Conservation (phyloP, 2,329 filamentous ascomycete genomes). For the Calonectria montana region DNA sequence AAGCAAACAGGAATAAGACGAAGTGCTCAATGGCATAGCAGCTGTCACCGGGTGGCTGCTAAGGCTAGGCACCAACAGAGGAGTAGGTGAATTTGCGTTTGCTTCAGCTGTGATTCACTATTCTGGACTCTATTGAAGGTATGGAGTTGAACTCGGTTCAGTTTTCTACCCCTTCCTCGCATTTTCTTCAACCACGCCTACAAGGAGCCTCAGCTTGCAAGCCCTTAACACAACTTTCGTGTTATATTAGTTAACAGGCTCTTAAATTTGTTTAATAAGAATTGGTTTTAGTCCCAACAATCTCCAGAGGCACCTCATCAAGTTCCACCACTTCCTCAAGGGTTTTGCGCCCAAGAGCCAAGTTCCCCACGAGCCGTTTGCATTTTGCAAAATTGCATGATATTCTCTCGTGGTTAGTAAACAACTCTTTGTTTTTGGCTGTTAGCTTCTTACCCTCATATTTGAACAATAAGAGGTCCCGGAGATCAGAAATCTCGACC, state of each 20-base stretch:
- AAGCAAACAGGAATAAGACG: background rate
- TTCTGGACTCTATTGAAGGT: background rate
- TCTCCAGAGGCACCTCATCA: background rate
- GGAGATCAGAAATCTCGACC: background rate
- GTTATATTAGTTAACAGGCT: no score
- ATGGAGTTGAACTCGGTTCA: background rate
- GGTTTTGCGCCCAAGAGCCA: background rate
- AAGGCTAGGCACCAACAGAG: background rate
- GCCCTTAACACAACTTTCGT: no score
- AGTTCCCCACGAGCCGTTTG: background rate
- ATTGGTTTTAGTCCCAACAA: background rate
- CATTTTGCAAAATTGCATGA: background rate
- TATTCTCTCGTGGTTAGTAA: background rate
- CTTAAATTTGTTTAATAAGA: background rate
- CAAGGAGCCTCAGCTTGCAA: no score
- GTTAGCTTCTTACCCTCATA: background rate
- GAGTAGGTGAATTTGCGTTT: background rate
- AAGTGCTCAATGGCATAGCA: background rate
- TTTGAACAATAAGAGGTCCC: background rate
- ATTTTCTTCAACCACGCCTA: background rate
- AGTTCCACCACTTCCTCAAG: background rate
- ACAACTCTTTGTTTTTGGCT: background rate
- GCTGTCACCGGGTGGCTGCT: background rate
- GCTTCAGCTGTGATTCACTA: background rate
- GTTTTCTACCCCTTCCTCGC: background rate